Evolutionary conservation across 2,329 filamentous ascomycete genomes (phyloP).

Genomic region (Colletotrichum sp.): DNA sequence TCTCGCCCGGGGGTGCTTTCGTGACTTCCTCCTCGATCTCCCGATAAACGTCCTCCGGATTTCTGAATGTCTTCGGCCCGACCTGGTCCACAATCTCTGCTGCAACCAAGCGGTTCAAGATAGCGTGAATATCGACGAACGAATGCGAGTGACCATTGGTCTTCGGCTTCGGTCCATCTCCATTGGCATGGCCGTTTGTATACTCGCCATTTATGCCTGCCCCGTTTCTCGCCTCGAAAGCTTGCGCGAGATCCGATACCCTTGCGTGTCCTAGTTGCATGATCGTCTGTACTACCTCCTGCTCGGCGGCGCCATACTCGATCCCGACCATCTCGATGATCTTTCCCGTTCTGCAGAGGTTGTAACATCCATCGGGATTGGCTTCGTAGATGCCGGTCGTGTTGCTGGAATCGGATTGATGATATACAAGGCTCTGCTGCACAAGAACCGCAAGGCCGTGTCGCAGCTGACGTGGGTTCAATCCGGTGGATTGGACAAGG

Average conservation of each 20-base stretch:
- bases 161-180: conserved; percentile 36
- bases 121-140: conserved; percentile 52
- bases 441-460: conserved; percentile 84
- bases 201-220: conserved; percentile 24
- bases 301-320: conserved; percentile 76
- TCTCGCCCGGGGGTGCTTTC: conserved; percentile 48
- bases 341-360: conserved; percentile 80
- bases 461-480: conserved; percentile 77
- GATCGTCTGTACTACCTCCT: conserved; percentile 76
- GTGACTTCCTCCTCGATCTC: conserved; percentile 70
- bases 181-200: conserved; percentile 29
- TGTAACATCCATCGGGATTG: conserved; percentile 81
- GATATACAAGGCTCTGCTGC: conserved; percentile 85
- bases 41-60: conserved; percentile 63
- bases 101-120: conserved; percentile 61
- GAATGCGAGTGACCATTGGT: conserved; percentile 43
- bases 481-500: conserved; percentile 73
- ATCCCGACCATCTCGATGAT: conserved; percentile 78
- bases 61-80: conserved; percentile 59
- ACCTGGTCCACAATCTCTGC: conserved; percentile 73
- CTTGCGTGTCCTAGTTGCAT: conserved; percentile 79
- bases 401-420: conserved; percentile 68
- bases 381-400: conserved; percentile 81
- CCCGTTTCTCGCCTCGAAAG: conserved; percentile 47
- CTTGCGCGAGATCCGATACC: conserved; percentile 71